Base-by-base conservation (phyloP, 1,284 basidiomycete genomes). In the Neonothopanus nambi region DNA sequence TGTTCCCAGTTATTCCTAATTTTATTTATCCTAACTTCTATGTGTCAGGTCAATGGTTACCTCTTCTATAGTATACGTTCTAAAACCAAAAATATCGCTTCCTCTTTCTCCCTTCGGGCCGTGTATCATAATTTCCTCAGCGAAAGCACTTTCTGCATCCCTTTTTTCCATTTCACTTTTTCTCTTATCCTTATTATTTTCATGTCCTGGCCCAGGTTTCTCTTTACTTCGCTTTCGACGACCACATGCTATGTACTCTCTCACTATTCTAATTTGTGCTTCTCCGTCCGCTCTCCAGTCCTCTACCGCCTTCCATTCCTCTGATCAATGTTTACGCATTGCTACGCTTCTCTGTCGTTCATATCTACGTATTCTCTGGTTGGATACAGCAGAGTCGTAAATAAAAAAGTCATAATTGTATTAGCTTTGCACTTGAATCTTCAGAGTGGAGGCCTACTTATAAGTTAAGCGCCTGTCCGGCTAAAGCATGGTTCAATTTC, bases 21-120 rank as follows among this genome's bases (percentile, higher is more conserved):
- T 46, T 38, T 58, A 24, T 40, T 33, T 15, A 46, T 44, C 21
- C 54, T 50, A 55, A 55, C 41, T n/a, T 35, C 15, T 45, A 54
- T 48, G 36, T 37, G 51, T 20, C 58, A 90, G 88, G 89, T 52
- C 89, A 91, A 79, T 91, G 89, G 88, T 70, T 91, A 52, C 89
- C 88, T 30, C 69, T 91, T 44, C 72, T 91, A 69, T 89, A 75
- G 66, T 51, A 35, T 13, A 28, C 30, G 8, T 33, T 13, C 9
- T 33, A 33, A 33, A 33, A 33, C 2, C 30, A 33, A 20, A 15
- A 13, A 35, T 43, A 47, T 45, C 40, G 23, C 24, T 46, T 40
- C 30, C 26, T 54, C n/a, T n/a, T n/a, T n/a, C n/a, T n/a, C n/a
- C n/a, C 37, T 28, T 54, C 21, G 40, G 37, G 26, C 37, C 15